Percentiles rank a stretch among this genome's conserved stretches.
Conservation (phyloP, 495 filamentous ascomycete genomes). For the Cryomyces minteri region DNA sequence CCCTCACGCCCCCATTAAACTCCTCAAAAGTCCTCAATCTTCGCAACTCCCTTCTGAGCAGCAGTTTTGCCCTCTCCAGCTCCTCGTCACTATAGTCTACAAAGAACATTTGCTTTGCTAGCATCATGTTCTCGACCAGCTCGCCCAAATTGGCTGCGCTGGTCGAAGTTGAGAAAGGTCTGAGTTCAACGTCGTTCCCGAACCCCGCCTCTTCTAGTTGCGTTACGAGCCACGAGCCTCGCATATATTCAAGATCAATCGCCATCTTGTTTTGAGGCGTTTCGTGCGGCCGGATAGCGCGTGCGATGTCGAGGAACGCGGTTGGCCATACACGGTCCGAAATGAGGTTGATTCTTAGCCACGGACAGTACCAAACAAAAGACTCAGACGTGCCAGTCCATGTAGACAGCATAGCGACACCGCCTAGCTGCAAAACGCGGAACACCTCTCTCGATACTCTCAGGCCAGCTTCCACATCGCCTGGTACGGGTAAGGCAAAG, state of each 20-base stretch:
- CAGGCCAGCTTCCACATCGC: conserved; percentile 1
- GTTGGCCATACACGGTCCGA: background rate
- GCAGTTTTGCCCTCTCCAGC: conserved; percentile 4
- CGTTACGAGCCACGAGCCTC: conserved; percentile 2
- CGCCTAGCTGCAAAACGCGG: conserved; percentile 1
- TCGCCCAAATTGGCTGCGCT: conserved; percentile 4
- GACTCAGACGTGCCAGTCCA: conserved; percentile 4
- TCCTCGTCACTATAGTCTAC: conserved; percentile 8
- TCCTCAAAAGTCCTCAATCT: conserved; percentile 3
- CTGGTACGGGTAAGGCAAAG: background rate
- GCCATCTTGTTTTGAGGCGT: background rate
- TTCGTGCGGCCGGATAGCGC: background rate
- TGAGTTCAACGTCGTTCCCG: conserved; percentile 1
- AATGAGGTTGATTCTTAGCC: background rate
- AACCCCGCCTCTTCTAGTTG: conserved; percentile 7
- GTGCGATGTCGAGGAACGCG: background rate
- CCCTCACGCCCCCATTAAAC: background rate
- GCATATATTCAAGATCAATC: conserved; percentile 3
- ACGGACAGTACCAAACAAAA: background rate
- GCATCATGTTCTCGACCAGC: conserved; percentile 8
- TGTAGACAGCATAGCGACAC: conserved; percentile 6
- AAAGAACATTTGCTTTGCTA: conserved; percentile 8
- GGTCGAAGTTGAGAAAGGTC: background rate
- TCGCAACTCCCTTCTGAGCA: conserved; percentile 3
- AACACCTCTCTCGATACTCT: conserved; percentile 4